phyloP scores from a whole-genome alignment of 495 filamentous ascomycete genomes.

The Emericellopsis terricola region DNA sequence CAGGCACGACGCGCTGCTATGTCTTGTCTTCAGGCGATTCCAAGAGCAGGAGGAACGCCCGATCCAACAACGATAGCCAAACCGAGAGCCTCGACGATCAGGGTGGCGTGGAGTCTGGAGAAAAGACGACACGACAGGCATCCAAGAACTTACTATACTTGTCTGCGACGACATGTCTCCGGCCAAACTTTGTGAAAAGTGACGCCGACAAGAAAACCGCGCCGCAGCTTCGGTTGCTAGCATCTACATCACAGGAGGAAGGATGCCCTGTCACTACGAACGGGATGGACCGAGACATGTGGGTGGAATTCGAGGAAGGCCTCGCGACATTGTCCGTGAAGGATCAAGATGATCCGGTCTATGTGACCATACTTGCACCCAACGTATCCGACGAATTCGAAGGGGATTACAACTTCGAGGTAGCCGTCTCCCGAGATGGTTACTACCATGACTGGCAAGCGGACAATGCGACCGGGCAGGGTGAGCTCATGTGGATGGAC shows the following conservation, averaged over 20 bases:
- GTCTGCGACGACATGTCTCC: conserved; percentile 63
- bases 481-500: conserved; percentile 54
- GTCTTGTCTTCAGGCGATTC: conserved; percentile 11
- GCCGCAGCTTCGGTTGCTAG: conserved; percentile 60
- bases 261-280: conserved; percentile 39
- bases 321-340: neutral
- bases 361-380: conserved; percentile 56
- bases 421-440: conserved; percentile 66
- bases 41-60: too few relatives aligned
- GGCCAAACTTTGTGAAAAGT: conserved; percentile 35
- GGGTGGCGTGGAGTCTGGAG: too few relatives aligned
- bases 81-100: too few relatives aligned
- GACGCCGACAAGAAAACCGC: conserved; percentile 20
- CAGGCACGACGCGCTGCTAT: conserved; percentile 31
- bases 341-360: conserved; percentile 31
- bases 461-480: neutral
- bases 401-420: conserved; percentile 52
- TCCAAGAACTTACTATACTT: conserved; percentile 45
- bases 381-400: conserved; percentile 25
- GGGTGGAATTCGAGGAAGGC: conserved; percentile 19
- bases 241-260: conserved; percentile 40
- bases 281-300: conserved; percentile 34
- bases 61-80: too few relatives aligned
- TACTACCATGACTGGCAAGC: conserved; percentile 36
- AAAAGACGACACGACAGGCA: too few relatives aligned